Percentiles rank a stretch among this genome's conserved stretches.
phyloP scores from a whole-genome alignment of 306 rosid species.

The Betula pendula region DNA sequence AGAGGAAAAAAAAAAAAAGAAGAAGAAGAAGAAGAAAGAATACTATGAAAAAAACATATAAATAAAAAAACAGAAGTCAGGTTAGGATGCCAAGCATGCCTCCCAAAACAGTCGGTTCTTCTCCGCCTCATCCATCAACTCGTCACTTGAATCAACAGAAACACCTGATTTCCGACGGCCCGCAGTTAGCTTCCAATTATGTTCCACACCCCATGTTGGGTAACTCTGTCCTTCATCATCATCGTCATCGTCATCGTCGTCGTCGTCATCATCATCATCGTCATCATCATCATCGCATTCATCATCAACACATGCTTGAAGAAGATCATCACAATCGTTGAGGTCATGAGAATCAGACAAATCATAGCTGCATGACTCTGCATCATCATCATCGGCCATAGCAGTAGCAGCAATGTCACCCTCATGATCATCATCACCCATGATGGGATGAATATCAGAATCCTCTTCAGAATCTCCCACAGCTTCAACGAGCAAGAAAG shows the following conservation, averaged over 20 bases:
- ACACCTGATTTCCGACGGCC: conserved; percentile 38
- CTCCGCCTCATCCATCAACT: conserved; percentile 69
- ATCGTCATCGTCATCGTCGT: conserved; percentile 18
- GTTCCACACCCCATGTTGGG: conserved; percentile 35
- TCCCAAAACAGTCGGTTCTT: conserved; percentile 88
- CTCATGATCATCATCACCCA: conserved; percentile 20
- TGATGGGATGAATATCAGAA: conserved; percentile 13
- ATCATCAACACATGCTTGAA: conserved; percentile 5
- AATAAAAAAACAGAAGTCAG: not conserved
- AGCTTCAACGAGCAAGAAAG: conserved; percentile 60
- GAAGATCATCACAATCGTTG: conserved; percentile 11
- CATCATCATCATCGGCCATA: conserved; percentile 55
- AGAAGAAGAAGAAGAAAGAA: not conserved
- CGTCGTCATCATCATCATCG: conserved; percentile 8
- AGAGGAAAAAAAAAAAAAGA: not conserved
- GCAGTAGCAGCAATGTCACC: not conserved
- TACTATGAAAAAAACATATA: not conserved
- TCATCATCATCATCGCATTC: conserved; percentile 12
- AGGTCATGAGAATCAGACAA: conserved; percentile 30
- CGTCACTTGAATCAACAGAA: conserved; percentile 57
- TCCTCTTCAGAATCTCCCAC: conserved; percentile 75
- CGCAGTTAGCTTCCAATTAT: conserved; percentile 28
- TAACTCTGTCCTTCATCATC: conserved; percentile 12
- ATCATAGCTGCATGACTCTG: conserved; percentile 65
- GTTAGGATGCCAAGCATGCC: conserved; percentile 82